Evolutionary conservation across 208 protist genomes (phyloP).

Genomic region (Blastocrithidia nonstop): DNA sequence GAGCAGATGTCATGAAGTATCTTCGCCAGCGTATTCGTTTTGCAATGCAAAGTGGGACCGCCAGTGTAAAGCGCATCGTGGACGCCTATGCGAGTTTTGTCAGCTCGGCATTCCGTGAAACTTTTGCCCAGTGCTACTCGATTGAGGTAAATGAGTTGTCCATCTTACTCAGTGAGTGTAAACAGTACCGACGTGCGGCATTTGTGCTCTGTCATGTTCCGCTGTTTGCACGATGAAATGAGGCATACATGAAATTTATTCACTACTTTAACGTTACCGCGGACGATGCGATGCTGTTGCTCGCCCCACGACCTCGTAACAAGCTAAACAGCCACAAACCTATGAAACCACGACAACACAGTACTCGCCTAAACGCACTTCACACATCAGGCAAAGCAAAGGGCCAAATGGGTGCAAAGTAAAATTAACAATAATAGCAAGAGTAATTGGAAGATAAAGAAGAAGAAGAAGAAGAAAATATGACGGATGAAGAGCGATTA

Average conservation of each 20-base stretch:
- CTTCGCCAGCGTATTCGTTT: constrained; percentile 16
- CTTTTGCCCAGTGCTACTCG: constrained; percentile 37
- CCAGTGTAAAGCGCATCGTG: constrained; percentile 27
- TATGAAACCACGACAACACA: constrained; percentile 12
- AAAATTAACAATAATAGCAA: neutral
- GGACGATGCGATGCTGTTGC: constrained; percentile 41
- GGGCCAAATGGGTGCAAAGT: too few species aligned
- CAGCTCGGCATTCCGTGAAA: constrained; percentile 51
- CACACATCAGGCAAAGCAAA: too few species aligned
- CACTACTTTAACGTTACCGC: constrained; percentile 55
- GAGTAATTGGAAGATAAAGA: neutral
- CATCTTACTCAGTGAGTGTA: constrained; percentile 27
- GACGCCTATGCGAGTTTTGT: constrained; percentile 70
- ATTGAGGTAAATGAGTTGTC: constrained; percentile 47
- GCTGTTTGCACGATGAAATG: constrained; percentile 24
- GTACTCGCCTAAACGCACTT: neutral
- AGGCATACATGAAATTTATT: constrained; percentile 27
- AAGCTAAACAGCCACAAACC: neutral
- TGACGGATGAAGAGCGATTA: too few species aligned
- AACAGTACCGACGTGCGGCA: constrained; percentile 62
- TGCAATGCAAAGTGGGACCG: constrained; percentile 12
- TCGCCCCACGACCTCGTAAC: constrained; percentile 5
- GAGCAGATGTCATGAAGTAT: constrained; percentile 34
- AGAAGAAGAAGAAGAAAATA: neutral
- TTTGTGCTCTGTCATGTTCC: constrained; percentile 81